phyloP scores from a whole-genome alignment of 2,329 filamentous ascomycete genomes.

The Furcasterigmium sp. region DNA sequence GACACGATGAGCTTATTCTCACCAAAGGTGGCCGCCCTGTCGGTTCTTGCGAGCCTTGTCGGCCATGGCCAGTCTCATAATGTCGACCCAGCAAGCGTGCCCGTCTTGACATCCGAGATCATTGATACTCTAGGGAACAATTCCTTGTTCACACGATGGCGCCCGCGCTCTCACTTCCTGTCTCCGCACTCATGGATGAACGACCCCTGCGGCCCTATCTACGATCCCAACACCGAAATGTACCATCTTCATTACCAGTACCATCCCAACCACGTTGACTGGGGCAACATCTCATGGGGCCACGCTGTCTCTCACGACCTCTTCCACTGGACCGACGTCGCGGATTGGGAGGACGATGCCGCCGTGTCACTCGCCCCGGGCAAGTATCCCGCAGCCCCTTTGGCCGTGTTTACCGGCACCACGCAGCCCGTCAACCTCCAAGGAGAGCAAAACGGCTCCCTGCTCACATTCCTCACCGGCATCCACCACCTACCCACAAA shows the following conservation, averaged over 20 bases:
- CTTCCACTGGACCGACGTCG: constrained; percentile 46
- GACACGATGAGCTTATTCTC: too few relatives aligned
- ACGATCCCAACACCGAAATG: constrained; percentile 43
- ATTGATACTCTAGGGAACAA: constrained; percentile 9
- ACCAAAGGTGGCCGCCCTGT: too few relatives aligned
- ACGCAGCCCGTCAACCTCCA: constrained; percentile 9
- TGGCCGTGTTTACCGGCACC: constrained; percentile 11
- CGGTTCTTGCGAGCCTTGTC: too few relatives aligned
- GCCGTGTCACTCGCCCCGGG: constrained; percentile 8
- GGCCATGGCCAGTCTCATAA: too few relatives aligned
- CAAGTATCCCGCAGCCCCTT: constrained; percentile 5
- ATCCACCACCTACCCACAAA: constrained; percentile 11
- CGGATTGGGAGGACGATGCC: constrained; percentile 10
- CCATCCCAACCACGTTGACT: constrained; percentile 31
- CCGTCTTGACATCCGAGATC: constrained; percentile 8
- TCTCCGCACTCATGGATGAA: constrained; percentile 51
- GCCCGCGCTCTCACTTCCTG: constrained; percentile 38
- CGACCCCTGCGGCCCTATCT: constrained; percentile 61
- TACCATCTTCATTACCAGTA: constrained; percentile 65
- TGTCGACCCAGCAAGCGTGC: too few relatives aligned
- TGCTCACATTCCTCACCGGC: constrained; percentile 10
- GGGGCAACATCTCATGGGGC: constrained; percentile 62
- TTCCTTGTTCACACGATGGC: constrained; percentile 13
- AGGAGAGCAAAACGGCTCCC: constrained; percentile 8
- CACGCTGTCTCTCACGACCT: constrained; percentile 59